phyloP scores from a whole-genome alignment of 352 stramenopile species.

The Globisporangium cederbergense region DNA sequence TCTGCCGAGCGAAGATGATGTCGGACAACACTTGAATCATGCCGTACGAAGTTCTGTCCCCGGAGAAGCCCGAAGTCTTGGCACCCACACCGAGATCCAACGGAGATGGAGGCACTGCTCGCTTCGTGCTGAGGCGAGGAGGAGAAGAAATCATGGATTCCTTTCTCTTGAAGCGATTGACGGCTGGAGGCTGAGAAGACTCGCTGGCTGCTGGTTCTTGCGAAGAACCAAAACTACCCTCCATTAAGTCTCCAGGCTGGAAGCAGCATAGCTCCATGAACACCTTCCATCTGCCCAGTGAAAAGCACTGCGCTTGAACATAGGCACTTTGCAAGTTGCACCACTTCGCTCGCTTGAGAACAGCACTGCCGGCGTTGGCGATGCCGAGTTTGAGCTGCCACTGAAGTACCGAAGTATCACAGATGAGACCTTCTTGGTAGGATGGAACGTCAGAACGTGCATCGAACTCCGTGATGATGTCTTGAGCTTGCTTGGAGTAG shows the following conservation, averaged over 20 bases:
- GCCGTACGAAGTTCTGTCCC: constrained; percentile 62
- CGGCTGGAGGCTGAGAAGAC: constrained; percentile 5
- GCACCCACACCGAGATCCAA: constrained; percentile 13
- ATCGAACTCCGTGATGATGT: constrained; percentile 11
- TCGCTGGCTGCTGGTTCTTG: background rate
- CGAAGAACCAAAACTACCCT: background rate
- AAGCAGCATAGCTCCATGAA: constrained; percentile 74
- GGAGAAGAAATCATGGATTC: constrained; percentile 73
- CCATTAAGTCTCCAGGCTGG: constrained; percentile 21
- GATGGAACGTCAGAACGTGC: constrained; percentile 19
- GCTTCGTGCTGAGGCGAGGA: constrained; percentile 22
- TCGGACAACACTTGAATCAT: constrained; percentile 65
- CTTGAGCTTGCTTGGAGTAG: constrained; percentile 17
- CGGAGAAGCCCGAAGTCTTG: constrained; percentile 48
- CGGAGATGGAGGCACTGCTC: constrained; percentile 18
- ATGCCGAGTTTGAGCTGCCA: constrained; percentile 19
- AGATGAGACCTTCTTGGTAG: constrained; percentile 21
- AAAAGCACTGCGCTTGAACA: constrained; percentile 49
- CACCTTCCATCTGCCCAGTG: constrained; percentile 52
- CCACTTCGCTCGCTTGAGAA: constrained; percentile 44
- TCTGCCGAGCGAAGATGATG: constrained; percentile 35
- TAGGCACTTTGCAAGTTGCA: constrained; percentile 52
- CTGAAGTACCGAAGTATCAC: constrained; percentile 20
- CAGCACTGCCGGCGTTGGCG: background rate
- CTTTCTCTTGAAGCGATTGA: constrained; percentile 44